Conservation (phyloP, 2,329 filamentous ascomycete species). For the Bimuria novae-zelandiae region DNA sequence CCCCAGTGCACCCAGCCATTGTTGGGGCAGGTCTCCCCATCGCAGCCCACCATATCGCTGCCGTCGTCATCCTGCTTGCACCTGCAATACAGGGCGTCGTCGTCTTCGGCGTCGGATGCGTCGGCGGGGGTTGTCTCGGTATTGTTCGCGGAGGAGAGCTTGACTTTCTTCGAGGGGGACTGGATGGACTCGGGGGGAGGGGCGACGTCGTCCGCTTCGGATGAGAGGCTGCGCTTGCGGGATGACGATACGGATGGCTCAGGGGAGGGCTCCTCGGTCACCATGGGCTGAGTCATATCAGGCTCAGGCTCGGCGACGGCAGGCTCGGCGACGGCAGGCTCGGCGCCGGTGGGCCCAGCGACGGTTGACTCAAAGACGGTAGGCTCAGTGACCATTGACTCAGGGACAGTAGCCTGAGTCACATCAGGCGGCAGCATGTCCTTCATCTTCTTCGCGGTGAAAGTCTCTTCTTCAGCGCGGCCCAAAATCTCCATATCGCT, state of each 20-base stretch:
- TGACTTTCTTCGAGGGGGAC: too few species aligned
- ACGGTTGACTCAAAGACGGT: too few species aligned
- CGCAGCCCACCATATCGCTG: background rate
- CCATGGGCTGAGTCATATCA: too few species aligned
- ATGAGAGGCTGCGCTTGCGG: background rate
- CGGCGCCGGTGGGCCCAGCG: too few species aligned
- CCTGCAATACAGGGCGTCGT: background rate
- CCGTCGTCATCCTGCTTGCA: slow-evolving; percentile 4
- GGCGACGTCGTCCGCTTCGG: too few species aligned
- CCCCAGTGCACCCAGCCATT: slow-evolving; percentile 1
- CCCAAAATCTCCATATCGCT: background rate
- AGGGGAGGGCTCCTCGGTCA: background rate
- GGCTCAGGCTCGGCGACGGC: too few species aligned
- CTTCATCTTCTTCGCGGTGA: background rate
- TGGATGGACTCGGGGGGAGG: too few species aligned
- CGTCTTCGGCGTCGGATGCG: background rate
- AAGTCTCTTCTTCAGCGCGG: background rate
- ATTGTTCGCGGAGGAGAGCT: too few species aligned
- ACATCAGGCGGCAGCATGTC: background rate
- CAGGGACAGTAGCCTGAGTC: background rate
- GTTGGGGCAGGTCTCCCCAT: background rate
- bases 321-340: too few species aligned
- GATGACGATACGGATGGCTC: background rate
- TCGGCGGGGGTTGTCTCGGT: background rate
- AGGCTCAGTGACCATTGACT: background rate